Percentiles rank a stretch among this genome's conserved stretches.
Evolutionary conservation across 2,329 filamentous ascomycete species (phyloP).

Genomic region (Penicillium sp.): DNA sequence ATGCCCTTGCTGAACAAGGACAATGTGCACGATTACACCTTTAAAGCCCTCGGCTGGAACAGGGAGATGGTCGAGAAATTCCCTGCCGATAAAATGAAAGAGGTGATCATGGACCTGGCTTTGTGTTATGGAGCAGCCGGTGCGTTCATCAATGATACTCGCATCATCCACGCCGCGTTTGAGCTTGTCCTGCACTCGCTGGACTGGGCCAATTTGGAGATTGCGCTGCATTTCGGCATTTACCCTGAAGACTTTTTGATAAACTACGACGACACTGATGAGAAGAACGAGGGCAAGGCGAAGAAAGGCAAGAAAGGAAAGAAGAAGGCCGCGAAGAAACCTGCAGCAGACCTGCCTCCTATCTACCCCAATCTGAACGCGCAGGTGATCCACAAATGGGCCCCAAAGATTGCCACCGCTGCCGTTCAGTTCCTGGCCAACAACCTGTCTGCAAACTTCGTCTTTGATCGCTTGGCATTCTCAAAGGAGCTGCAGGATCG

Average conservation of each 20-base stretch:
- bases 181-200: constrained; percentile 21
- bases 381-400: constrained; percentile 12
- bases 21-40: constrained; percentile 17
- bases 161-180: constrained; percentile 24
- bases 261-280: not conserved
- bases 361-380: constrained; percentile 11
- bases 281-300: not conserved
- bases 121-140: constrained; percentile 29
- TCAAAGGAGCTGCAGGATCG: constrained; percentile 21
- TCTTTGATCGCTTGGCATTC: constrained; percentile 24
- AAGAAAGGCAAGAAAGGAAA: constrained; percentile 4
- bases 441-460: constrained; percentile 20
- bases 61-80: not conserved
- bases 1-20: constrained; percentile 17
- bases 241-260: constrained; percentile 21
- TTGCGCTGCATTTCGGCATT: constrained; percentile 26
- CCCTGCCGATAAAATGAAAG: constrained; percentile 16
- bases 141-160: constrained; percentile 24
- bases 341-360: constrained; percentile 14
- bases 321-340: constrained; percentile 5
- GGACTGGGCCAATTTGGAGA: constrained; percentile 28
- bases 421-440: constrained; percentile 23
- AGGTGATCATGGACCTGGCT: constrained; percentile 25
- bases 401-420: constrained; percentile 15
- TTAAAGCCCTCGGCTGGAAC: constrained; percentile 16